Evolutionary conservation across 2,329 filamentous ascomycete genomes (phyloP), one percentile per base, ranked within the genome.

Genomic region (Colletotrichum siamense): DNA sequence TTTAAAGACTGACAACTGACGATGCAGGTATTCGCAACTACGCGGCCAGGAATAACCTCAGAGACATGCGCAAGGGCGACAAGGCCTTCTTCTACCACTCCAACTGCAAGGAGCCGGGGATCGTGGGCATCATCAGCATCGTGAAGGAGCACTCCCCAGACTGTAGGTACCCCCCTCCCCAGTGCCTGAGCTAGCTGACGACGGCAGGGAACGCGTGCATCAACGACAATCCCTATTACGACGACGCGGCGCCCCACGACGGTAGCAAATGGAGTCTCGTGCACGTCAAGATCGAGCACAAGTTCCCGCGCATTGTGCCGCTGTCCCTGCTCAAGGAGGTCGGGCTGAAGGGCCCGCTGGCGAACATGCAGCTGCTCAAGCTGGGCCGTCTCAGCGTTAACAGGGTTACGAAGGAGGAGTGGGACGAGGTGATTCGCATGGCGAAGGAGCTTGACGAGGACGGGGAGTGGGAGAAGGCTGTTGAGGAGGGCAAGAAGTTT

Each of bases 71-170:
- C 80, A 92, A 93, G 72, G 96, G 96, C 67, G 97, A 99, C 82
- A 89, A 96, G 36, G 96, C 96, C 30, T 99, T 99, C 87, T 99
- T 99, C 87, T 99, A 99, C 83, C 96, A 98, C 85, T 98, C 95
- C 63, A 98, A 97, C 81, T 97, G 95, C 86, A 98, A 98, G 83
- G 91, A 94, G 28, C 96, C 96, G 0, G 96, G 95, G 4, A 95
- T 99, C 64, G 95, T 94, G 2, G 96, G 96, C 3, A 91, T 94
- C 22, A 96, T 98, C 94, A 94, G 97, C 81, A 94, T 99, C 78
- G 96, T 98, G 18, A 90, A 92, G 78, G 96, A 98, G 82, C 94
- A 95, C 79, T 93, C 94, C 3, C 90, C 95, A 10, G 97, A 99
- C 81, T 86, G 94, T 95, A 86, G 80, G 91, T 5, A 8, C 8